phyloP scores from a whole-genome alignment of 257 asterid genomes.

The Nicotiana obtusifolia region DNA sequence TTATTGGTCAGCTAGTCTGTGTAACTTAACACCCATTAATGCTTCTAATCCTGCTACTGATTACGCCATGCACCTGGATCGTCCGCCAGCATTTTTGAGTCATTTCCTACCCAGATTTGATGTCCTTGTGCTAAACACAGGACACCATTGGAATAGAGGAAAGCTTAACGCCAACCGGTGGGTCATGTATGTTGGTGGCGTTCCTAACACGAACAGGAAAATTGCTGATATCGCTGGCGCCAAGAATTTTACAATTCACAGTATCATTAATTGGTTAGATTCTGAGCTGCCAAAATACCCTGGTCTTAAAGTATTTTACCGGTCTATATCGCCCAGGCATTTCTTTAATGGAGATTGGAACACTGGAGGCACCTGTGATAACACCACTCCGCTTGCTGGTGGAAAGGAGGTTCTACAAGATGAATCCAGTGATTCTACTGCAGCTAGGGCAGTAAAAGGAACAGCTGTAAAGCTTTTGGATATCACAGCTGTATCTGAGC shows the following conservation, averaged over 20 bases:
- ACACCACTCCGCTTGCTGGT: constrained; percentile 57
- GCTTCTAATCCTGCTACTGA: constrained; percentile 34
- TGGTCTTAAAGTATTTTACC: constrained; percentile 56
- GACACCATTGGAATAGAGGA: constrained; percentile 96
- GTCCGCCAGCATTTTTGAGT: constrained; percentile 68
- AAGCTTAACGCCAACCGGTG: constrained; percentile 74
- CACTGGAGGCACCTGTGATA: constrained; percentile 89
- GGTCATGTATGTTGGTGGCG: constrained; percentile 76
- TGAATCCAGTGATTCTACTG: constrained; percentile 59
- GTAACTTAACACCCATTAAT: constrained; percentile 65
- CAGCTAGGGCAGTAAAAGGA: constrained; percentile 69
- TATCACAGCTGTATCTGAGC: constrained; percentile 65
- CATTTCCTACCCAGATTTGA: constrained; percentile 52
- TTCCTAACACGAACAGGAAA: constrained; percentile 54
- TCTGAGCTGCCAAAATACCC: constrained; percentile 66
- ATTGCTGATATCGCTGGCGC: constrained; percentile 56
- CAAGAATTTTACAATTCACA: constrained; percentile 57
- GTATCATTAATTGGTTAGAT: constrained; percentile 68
- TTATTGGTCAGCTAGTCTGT: constrained; percentile 95
- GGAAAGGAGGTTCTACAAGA: constrained; percentile 64
- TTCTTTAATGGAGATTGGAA: constrained; percentile 96
- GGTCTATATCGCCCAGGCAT: constrained; percentile 83
- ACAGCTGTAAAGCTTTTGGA: constrained; percentile 60
- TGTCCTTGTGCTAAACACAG: constrained; percentile 77
- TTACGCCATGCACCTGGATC: constrained; percentile 91